Base-by-base conservation (phyloP, 805 yeast species). In the Wickerhamiella cacticola region DNA sequence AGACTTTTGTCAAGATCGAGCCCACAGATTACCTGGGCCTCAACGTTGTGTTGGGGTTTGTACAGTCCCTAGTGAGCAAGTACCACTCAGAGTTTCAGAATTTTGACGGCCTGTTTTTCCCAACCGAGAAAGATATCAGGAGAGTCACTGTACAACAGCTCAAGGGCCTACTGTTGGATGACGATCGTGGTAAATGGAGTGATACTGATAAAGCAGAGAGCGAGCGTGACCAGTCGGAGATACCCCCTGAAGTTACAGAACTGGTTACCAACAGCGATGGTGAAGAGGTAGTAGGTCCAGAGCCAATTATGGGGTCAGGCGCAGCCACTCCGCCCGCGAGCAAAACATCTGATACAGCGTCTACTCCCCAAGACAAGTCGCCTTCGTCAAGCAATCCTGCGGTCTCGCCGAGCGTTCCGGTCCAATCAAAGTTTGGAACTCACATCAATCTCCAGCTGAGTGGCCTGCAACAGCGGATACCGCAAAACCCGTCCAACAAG, bases 121-220 rank as follows among this genome's bases (percentile, higher is more conserved):
- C 97, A 1, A 78, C 94, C 7, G 97, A 92, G 62, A 84, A 80
- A 57, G 98, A 92, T 70, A 83, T 92, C 55, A 79, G 94, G 4
- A 72, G 85, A 53, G 83, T 92, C 39, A 88, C 98, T 1, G 82
- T 95, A 3, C 80, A 80, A 56, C 97, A 89, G 59, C 67, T 89
- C 57, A 77, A 79, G 51, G 82, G 80, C 54, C 70, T 88, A 43
- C 79, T 89, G 55, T 64, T 75, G 45, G 48, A 55, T 45, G 39
- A 57, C 12, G 58, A 51, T 25, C 21, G 24, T 4, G n/a, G 10
- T 10, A 15, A 29, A 15, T 19, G 40, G 15, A 18, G 39, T 40
- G 31, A 23, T 24, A 13, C 12, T 3, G 36, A 15, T 12, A 33
- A 41, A 13, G 45, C 10, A 2, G 19, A 31, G 7, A 22, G 19